Percentiles rank a stretch among this genome's conserved stretches.
Conservation (phyloP, 805 yeast genomes). For the Saccharomyces eubayanus region DNA sequence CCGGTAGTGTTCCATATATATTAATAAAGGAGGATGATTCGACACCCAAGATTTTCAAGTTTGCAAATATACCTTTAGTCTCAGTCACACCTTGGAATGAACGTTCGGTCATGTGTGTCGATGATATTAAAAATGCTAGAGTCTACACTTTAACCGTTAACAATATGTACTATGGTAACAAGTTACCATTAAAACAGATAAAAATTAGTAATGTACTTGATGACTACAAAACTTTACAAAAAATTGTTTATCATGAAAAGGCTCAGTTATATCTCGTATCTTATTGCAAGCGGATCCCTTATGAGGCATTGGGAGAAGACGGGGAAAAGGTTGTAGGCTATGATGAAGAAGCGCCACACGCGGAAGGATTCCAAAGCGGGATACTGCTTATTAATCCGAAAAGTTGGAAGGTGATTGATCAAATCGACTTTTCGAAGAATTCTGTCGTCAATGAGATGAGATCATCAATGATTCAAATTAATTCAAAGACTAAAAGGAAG, state of each 20-base stretch:
- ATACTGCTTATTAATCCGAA: constrained; percentile 62
- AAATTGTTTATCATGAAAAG: constrained; percentile 60
- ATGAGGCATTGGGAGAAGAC: constrained; percentile 65
- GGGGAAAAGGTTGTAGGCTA: constrained; percentile 51
- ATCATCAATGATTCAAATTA: constrained; percentile 31
- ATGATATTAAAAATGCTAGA: constrained; percentile 60
- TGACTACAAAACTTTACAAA: constrained; percentile 43
- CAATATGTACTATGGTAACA: constrained; percentile 46
- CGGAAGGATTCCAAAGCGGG: constrained; percentile 50
- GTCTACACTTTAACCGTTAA: constrained; percentile 33
- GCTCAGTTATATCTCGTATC: constrained; percentile 58
- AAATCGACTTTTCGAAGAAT: constrained; percentile 54
- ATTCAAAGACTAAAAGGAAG: constrained; percentile 35
- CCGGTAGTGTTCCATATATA: constrained; percentile 66
- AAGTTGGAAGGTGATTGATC: constrained; percentile 71
- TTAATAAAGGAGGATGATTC: constrained; percentile 60
- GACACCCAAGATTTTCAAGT: constrained; percentile 54
- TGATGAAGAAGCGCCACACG: constrained; percentile 38
- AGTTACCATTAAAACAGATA: constrained; percentile 49
- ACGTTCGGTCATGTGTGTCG: constrained; percentile 54
- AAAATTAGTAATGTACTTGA: constrained; percentile 36
- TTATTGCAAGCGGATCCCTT: constrained; percentile 50
- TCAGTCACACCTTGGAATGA: constrained; percentile 41
- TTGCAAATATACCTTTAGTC: constrained; percentile 56
- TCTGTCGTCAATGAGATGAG: constrained; percentile 42